Conservation (phyloP, 164 flowering plant species). For the Magnolia changhungtana region DNA sequence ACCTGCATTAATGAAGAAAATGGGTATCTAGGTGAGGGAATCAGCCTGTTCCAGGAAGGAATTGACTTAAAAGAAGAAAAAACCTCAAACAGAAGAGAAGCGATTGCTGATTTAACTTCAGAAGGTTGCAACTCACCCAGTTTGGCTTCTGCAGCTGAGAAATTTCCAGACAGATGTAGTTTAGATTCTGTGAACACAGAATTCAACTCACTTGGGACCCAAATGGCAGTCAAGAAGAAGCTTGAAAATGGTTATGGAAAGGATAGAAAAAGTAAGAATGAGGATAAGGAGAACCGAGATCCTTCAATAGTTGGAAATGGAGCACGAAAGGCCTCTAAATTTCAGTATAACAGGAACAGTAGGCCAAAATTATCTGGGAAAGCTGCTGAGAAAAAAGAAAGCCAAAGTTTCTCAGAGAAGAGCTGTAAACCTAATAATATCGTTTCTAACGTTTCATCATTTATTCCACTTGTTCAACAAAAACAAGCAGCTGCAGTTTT, state of each 20-base stretch:
- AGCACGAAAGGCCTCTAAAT: constrained; percentile 27
- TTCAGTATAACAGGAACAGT: constrained; percentile 33
- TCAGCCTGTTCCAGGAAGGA: constrained; percentile 29
- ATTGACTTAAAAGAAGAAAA: background rate
- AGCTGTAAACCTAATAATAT: constrained; percentile 56
- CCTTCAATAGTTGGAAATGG: constrained; percentile 32
- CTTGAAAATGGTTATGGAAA: constrained; percentile 20
- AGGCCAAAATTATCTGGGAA: constrained; percentile 43
- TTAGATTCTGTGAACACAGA: constrained; percentile 40
- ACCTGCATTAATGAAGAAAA: constrained; percentile 20
- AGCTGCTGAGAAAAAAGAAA: constrained; percentile 35
- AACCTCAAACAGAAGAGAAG: constrained; percentile 32
- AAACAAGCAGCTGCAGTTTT: constrained; percentile 45
- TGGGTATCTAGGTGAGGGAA: constrained; percentile 23
- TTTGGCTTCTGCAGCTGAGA: constrained; percentile 33
- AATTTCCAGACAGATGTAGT: constrained; percentile 33
- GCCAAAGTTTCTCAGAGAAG: constrained; percentile 29
- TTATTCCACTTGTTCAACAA: constrained; percentile 74
- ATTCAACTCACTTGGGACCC: constrained; percentile 24
- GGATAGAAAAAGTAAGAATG: constrained; percentile 23
- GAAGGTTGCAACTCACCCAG: constrained; percentile 22
- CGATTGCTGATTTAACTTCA: constrained; percentile 40
- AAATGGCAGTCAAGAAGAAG: constrained; percentile 24
- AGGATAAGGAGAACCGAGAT: constrained; percentile 43
- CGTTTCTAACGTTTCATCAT: constrained; percentile 67